These are phyloP conservation scores for Lolium perenne DNA, from an alignment of 176 grass and related monocot species.

Conservation along the genomic window DNA sequence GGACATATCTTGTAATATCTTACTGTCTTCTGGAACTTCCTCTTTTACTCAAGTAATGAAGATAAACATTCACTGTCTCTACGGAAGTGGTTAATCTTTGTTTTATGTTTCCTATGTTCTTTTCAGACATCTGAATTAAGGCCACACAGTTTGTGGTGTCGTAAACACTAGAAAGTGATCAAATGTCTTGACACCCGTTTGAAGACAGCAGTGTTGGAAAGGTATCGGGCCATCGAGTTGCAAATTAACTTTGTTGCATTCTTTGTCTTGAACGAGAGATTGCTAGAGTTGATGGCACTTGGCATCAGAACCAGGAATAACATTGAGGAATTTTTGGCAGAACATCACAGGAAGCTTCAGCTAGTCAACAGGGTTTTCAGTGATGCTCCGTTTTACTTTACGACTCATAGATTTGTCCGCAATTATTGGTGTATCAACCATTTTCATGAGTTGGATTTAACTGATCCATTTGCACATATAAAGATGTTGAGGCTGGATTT, in stretches of 20 bases:
- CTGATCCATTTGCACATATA: not conserved
- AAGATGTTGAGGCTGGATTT: too few species aligned
- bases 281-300: not conserved
- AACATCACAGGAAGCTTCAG: not conserved
- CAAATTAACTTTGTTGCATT: not conserved
- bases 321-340: not conserved
- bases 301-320: not conserved
- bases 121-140: not conserved
- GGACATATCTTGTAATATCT: too few species aligned
- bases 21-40: too few species aligned
- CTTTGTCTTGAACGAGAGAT: not conserved
- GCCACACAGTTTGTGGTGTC: not conserved
- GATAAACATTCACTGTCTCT: not conserved
- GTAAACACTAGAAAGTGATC: not conserved
- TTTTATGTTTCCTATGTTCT: not conserved
- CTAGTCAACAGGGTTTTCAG: not conserved
- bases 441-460: not conserved
- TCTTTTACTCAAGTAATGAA: too few species aligned
- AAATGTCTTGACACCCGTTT: not conserved
- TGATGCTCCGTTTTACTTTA: not conserved
- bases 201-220: not conserved
- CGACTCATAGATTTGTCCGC: not conserved
- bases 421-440: not conserved
- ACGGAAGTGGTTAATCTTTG: not conserved
- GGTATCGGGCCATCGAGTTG: not conserved